These are phyloP conservation scores for Mycena capillaripes DNA, from an alignment of 768 basidiomycete species.

Conservation along the genomic window DNA sequence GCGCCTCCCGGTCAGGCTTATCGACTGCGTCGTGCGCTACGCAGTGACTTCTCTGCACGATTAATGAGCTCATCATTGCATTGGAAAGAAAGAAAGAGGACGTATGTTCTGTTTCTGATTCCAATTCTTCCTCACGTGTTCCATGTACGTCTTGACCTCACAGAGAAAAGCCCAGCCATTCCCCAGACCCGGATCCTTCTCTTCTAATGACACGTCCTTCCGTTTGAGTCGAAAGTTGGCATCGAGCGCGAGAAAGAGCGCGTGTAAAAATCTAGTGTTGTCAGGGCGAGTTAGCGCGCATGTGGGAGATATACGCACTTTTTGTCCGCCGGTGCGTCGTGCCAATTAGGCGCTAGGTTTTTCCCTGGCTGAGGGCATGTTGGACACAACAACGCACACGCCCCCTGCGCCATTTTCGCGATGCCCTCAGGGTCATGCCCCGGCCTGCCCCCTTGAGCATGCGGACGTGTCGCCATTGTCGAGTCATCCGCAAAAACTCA, in stretches of 20 bases:
- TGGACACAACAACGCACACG: too few species aligned
- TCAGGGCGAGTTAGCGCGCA: too few species aligned
- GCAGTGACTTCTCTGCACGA: conserved; percentile 11
- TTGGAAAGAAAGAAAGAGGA: too few species aligned
- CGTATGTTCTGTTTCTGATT: not conserved
- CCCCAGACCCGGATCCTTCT: not conserved
- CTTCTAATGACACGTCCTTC: conserved; percentile 13
- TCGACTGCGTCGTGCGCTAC: conserved; percentile 17
- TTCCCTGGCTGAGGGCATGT: too few species aligned
- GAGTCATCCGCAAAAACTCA: conserved; percentile 3
- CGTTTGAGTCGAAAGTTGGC: conserved; percentile 12
- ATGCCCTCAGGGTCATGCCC: not conserved
- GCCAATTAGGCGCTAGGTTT: not conserved
- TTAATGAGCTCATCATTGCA: not conserved
- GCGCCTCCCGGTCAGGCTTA: too few species aligned
- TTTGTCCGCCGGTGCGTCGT: not conserved
- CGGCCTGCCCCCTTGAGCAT: too few species aligned
- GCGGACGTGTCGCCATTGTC: too few species aligned
- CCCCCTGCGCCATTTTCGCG: not conserved
- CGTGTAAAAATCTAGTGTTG: not conserved
- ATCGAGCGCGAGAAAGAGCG: not conserved
- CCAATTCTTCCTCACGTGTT: too few species aligned
- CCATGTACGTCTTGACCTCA: too few species aligned
- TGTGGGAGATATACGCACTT: not conserved
- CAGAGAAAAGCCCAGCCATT: not conserved